phyloP scores from a whole-genome alignment of 2,329 filamentous ascomycete species.

The Elsinoe necatrix region DNA sequence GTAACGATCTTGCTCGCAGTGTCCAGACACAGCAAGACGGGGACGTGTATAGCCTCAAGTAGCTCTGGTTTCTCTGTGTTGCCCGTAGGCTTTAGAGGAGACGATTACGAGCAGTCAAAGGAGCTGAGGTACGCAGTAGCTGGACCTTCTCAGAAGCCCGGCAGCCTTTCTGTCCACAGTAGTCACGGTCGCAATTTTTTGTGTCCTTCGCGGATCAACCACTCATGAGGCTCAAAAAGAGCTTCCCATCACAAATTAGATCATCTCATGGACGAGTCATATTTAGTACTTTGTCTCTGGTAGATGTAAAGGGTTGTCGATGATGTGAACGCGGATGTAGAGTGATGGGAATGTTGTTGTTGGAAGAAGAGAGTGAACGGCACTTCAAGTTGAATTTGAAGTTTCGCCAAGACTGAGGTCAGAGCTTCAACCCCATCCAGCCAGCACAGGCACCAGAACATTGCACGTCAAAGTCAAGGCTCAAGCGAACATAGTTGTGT shows the following conservation, averaged over 20 bases:
- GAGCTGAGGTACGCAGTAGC: conserved; percentile 5
- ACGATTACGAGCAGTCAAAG: conserved; percentile 14
- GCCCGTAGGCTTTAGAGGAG: conserved; percentile 9
- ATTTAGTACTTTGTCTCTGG: neutral
- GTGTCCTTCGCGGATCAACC: conserved; percentile 18
- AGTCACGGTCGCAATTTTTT: conserved; percentile 18
- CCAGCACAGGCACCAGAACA: neutral
- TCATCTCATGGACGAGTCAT: conserved; percentile 12
- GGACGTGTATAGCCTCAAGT: neutral
- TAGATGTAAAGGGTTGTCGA: conserved; percentile 1
- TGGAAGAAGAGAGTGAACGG: neutral
- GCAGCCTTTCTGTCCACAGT: conserved; percentile 15
- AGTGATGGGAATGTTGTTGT: neutral
- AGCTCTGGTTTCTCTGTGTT: conserved; percentile 7
- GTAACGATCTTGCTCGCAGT: neutral
- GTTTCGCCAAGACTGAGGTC: conserved; percentile 6
- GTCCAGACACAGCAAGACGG: neutral
- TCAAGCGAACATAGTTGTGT: no score
- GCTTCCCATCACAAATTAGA: conserved; percentile 2
- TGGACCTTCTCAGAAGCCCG: conserved; percentile 13
- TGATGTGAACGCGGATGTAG: neutral
- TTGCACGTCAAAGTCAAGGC: neutral
- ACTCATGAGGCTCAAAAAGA: conserved; percentile 14
- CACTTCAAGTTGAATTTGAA: conserved; percentile 4
- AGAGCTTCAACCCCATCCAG: conserved; percentile 8